A percentile compares a stretch with the other conserved stretches of the same genome.
Conservation (phyloP, 345 rosid genomes). For the Clarkia xantiana region DNA sequence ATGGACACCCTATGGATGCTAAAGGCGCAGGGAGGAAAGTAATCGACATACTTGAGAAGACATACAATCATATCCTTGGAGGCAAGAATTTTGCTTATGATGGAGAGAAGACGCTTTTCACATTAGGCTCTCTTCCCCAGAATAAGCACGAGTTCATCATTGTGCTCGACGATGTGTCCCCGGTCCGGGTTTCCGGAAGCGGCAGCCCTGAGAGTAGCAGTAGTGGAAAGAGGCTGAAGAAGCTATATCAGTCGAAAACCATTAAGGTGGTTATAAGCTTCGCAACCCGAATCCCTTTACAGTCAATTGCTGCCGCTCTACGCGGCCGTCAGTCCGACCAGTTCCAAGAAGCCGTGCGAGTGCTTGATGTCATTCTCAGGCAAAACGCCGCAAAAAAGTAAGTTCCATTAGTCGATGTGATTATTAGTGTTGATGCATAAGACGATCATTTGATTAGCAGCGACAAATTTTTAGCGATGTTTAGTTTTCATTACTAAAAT, state of each 20-base stretch:
- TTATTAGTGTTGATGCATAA: too few species aligned
- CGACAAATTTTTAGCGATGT: too few species aligned
- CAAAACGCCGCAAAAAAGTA: slow-evolving; percentile 78
- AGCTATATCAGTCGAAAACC: slow-evolving; percentile 42
- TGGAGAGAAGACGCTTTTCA: slow-evolving; percentile 72
- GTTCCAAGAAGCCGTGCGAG: slow-evolving; percentile 68
- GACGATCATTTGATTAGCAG: too few species aligned
- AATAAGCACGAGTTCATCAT: slow-evolving; percentile 60
- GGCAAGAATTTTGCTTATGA: slow-evolving; percentile 74
- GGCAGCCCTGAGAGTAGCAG: slow-evolving; percentile 26
- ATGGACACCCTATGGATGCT: slow-evolving; percentile 65
- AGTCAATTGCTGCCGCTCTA: slow-evolving; percentile 56
- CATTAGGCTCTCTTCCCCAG: slow-evolving; percentile 61
- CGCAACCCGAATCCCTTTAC: slow-evolving; percentile 73
- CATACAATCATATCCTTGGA: slow-evolving; percentile 32
- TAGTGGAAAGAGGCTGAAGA: slow-evolving; percentile 48
- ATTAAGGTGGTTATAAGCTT: slow-evolving; percentile 49
- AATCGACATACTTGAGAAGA: slow-evolving; percentile 54
- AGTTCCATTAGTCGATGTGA: slow-evolving; percentile 4
- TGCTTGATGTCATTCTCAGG: slow-evolving; percentile 59
- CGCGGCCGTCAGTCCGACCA: slow-evolving; percentile 64
- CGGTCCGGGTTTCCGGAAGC: slow-evolving; percentile 42
- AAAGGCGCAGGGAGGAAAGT: slow-evolving; percentile 61
- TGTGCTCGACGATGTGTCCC: slow-evolving; percentile 49
- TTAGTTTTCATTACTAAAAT: too few species aligned